Evolutionary conservation across 1,284 basidiomycete genomes (phyloP).

Genomic region (Trichosporon asahii): DNA sequence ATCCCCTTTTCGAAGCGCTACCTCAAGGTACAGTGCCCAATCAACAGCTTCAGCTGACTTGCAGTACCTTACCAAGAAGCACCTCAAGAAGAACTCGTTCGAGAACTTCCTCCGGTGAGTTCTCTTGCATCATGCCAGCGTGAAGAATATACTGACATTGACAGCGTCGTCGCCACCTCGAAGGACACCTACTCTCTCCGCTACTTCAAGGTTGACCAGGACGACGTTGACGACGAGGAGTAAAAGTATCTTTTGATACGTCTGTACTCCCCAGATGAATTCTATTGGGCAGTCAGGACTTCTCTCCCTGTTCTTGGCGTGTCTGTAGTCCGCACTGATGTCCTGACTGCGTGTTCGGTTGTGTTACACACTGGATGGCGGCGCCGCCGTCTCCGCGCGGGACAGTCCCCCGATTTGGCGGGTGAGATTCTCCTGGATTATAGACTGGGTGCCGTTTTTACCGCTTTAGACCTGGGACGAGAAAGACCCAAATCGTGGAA

Average conservation of each 20-base stretch:
- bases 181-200: conserved; percentile 86
- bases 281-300: too few species aligned
- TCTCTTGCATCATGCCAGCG: not conserved
- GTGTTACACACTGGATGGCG: too few species aligned
- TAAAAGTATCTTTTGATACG: conserved; percentile 24
- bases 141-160: conserved; percentile 13
- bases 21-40: conserved; percentile 37
- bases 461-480: too few species aligned
- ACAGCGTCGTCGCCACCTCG: conserved; percentile 75
- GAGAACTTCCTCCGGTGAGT: conserved; percentile 51
- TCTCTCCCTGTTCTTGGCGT: too few species aligned
- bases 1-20: conserved; percentile 89
- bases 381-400: too few species aligned
- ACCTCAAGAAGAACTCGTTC: conserved; percentile 65
- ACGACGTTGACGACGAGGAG: conserved; percentile 54
- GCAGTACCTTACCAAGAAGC: conserved; percentile 94
- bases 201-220: conserved; percentile 92
- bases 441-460: too few species aligned
- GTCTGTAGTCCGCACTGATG: too few species aligned
- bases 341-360: too few species aligned
- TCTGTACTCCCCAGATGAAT: not conserved
- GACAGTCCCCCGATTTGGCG: too few species aligned
- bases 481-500: too few species aligned
- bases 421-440: too few species aligned
- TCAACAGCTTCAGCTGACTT: too few species aligned